Conservation (phyloP, 1,139 yeast species). For the Kodamaea arcana region DNA sequence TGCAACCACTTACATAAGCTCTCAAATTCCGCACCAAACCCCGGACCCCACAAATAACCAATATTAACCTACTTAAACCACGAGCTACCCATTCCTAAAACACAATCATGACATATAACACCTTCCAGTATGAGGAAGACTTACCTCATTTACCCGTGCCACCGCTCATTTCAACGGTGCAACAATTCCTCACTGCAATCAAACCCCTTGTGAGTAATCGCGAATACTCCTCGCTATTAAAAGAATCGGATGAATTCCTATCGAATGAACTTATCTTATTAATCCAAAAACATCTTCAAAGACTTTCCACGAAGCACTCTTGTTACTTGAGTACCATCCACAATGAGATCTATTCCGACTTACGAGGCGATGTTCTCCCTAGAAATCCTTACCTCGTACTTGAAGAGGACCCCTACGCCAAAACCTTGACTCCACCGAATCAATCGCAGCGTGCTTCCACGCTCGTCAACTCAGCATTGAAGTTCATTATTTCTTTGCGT, state of each 20-base stretch:
- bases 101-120: conserved; percentile 6
- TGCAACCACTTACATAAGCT: too few relatives aligned
- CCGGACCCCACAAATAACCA: conserved; percentile 1
- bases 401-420: conserved; percentile 65
- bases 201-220: conserved; percentile 46
- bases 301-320: conserved; percentile 35
- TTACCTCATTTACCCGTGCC: conserved; percentile 58
- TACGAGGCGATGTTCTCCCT: conserved; percentile 64
- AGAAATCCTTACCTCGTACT: conserved; percentile 69
- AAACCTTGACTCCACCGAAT: conserved; percentile 54
- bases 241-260: conserved; percentile 44
- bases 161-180: conserved; percentile 38
- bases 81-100: not conserved
- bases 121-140: conserved; percentile 20
- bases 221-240: conserved; percentile 36
- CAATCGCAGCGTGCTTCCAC: conserved; percentile 68
- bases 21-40: too few relatives aligned
- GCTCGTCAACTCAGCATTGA: conserved; percentile 58
- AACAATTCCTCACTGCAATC: conserved; percentile 45
- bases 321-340: conserved; percentile 62
- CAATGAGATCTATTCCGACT: conserved; percentile 61
- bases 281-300: conserved; percentile 51
- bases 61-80: too few relatives aligned
- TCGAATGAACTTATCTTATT: conserved; percentile 36
- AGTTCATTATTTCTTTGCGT: conserved; percentile 59